Percentiles rank a stretch among this genome's conserved stretches.
These are phyloP conservation scores for Paecilomyces niveus DNA, from an alignment of 2,329 filamentous ascomycete species.

Conservation along the genomic window DNA sequence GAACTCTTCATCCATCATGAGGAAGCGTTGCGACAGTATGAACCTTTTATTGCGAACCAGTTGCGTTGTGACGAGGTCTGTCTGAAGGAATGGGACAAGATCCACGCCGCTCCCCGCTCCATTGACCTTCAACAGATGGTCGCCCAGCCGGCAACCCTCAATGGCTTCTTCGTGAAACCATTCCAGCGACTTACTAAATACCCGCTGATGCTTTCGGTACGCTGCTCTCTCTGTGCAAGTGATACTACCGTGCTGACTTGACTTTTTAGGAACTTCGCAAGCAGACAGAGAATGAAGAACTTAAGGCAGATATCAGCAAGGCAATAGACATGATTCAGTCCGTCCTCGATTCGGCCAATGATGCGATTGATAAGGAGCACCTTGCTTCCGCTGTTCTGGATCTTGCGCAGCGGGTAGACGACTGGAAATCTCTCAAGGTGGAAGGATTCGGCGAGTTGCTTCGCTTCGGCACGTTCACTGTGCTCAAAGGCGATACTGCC, in stretches of 20 bases:
- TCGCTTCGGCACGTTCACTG: constrained; percentile 82
- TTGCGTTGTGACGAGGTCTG: constrained; percentile 82
- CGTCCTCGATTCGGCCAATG: constrained; percentile 78
- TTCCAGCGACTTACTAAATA: constrained; percentile 96
- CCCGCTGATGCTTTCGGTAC: constrained; percentile 76
- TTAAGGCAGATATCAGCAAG: constrained; percentile 62
- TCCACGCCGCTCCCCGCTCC: constrained; percentile 62
- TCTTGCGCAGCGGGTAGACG: constrained; percentile 74
- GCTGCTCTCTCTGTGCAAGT: constrained; percentile 8
- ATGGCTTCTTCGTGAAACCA: constrained; percentile 89
- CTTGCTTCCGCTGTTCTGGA: constrained; percentile 78
- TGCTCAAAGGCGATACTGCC: constrained; percentile 67
- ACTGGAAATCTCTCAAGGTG: constrained; percentile 91
- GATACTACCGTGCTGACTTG: constrained; percentile 2
- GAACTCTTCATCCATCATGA: constrained; percentile 79
- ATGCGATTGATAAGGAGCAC: constrained; percentile 82
- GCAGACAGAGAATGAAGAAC: constrained; percentile 66
- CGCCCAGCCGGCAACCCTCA: constrained; percentile 76
- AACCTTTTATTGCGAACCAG: constrained; percentile 96
- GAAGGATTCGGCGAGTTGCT: constrained; percentile 87
- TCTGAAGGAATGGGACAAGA: constrained; percentile 78
- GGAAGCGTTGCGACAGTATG: constrained; percentile 84
- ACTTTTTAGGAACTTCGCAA: constrained; percentile 69
- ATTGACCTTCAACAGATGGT: constrained; percentile 65
- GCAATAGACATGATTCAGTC: constrained; percentile 78